phyloP scores from a whole-genome alignment of 176 grass and related monocot genomes.

The Carex scoparia region DNA sequence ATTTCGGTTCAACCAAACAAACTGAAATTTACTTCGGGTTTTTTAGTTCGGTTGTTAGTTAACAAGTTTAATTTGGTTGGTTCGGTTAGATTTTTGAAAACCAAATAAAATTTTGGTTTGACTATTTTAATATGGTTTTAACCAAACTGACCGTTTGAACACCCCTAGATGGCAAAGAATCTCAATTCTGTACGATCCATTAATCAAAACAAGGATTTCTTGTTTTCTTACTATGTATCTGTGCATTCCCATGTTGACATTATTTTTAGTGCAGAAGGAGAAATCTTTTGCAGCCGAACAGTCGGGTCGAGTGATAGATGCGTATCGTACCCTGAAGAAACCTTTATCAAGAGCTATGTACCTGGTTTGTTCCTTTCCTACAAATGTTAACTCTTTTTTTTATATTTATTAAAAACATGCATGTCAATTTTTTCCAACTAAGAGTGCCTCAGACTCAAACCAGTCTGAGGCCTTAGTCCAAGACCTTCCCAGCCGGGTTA shows the following conservation, averaged over 20 bases:
- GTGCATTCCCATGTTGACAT: not conserved
- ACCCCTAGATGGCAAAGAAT: too few relatives aligned
- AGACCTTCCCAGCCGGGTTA: not conserved
- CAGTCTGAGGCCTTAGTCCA: not conserved
- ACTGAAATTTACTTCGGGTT: too few relatives aligned
- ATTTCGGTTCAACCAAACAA: too few relatives aligned
- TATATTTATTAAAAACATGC: not conserved
- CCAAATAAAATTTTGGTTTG: too few relatives aligned
- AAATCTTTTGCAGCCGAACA: constrained; percentile 77
- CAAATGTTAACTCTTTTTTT: not conserved
- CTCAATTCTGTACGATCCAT: constrained; percentile 4
- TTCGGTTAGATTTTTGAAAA: too few relatives aligned
- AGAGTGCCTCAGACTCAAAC: not conserved
- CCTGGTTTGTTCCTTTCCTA: constrained; percentile 47
- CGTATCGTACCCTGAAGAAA: constrained; percentile 60
- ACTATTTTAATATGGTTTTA: too few relatives aligned
- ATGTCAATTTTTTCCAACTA: not conserved
- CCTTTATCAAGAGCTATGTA: constrained; percentile 79
- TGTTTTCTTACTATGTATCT: not conserved
- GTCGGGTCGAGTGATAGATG: constrained; percentile 80
- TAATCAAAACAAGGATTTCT: not conserved
- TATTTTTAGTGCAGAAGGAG: constrained; percentile 47
- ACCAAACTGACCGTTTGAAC: too few relatives aligned
- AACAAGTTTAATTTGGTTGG: too few relatives aligned
- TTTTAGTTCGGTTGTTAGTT: too few relatives aligned